Evolutionary conservation across 225 moss, liverwort and hornwort genomes (phyloP), one percentile per base, ranked within the genome.

Genomic region (Polytrichum formosum): DNA sequence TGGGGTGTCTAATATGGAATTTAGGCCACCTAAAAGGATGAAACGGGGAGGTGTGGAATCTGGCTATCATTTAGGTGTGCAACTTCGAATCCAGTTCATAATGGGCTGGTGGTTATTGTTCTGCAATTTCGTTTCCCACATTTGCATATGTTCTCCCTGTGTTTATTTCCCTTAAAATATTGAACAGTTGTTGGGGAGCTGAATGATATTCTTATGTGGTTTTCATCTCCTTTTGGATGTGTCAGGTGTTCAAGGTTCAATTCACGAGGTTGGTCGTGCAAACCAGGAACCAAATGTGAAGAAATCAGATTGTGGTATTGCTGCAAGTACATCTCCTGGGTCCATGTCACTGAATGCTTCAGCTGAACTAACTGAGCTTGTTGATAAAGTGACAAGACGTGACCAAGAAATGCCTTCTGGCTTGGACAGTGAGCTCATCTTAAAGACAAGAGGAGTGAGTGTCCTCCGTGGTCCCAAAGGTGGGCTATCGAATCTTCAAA

Each of bases 371-470:
- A 33, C 33, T 6, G 21, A 70, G 31, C 21, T 1, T 10, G 13
- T n/a, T 35, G 2, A 25, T 54, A 66, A 54, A 26, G 72, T 56
- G 26, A 33, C 18, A 37, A 68, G 6, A 65, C 55, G 53, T 17
- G 55, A 61, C 46, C 71, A 69, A 72, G 69, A 26, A 65, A 65
- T 64, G 26, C 53, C 63, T 26, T 28, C 60, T 61, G 68, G 53
- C 63, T 59, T 60, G 6, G 79, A 74, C 37, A 79, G 72, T 64
- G 79, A 69, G n/a, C 62, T 61, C 54, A 59, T 30, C 66, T 33
- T 37, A 53, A 76, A 56, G 63, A 65, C 25, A 13, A 74, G 71
- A 59, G 46, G 74, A 68, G 67, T 35, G 22, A 73, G 67, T 67
- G 46, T 68, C 33, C 28, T 59, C 4, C 65, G 28, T 8, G 76